Conservation (phyloP, 805 yeast genomes). For the Maudiozyma bulderi region DNA sequence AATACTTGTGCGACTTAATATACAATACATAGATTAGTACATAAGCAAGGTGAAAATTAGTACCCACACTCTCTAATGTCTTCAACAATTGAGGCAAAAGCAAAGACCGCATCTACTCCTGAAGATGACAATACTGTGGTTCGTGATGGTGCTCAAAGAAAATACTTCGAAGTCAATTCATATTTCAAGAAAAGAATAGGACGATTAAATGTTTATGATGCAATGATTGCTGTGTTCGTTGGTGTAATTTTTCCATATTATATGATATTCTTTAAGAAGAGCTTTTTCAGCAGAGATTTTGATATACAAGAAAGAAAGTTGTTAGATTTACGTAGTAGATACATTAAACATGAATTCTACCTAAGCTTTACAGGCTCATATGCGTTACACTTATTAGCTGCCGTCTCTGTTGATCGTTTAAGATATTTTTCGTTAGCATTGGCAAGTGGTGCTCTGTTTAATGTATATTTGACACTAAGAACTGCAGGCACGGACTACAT, state of each 20-base stretch:
- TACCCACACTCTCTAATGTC: not conserved
- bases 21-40: no score
- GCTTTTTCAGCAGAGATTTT: not conserved
- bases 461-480: slow-evolving; percentile 15
- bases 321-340: slow-evolving; percentile 3
- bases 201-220: slow-evolving; percentile 6
- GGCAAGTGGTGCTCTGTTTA: slow-evolving; percentile 8
- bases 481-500: slow-evolving; percentile 32
- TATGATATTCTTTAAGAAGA: not conserved
- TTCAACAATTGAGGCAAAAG: not conserved
- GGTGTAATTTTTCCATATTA: slow-evolving; percentile 1
- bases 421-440: slow-evolving; percentile 9
- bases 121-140: not conserved
- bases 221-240: not conserved
- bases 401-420: slow-evolving; percentile 4
- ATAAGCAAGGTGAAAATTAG: no score
- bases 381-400: slow-evolving; percentile 17
- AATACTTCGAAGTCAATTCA: slow-evolving; percentile 8
- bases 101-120: not conserved
- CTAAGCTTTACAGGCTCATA: slow-evolving; percentile 15
- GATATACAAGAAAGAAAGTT: slow-evolving; percentile 4
- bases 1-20: no score
- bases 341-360: slow-evolving; percentile 11
- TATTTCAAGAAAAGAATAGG: slow-evolving; percentile 8
- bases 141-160: slow-evolving; percentile 10